A percentile compares a stretch with the other conserved stretches of the same genome.
These are phyloP conservation scores for Pseudogymnoascus sp. DNA, from an alignment of 2,329 filamentous ascomycete genomes.

Conservation along the genomic window DNA sequence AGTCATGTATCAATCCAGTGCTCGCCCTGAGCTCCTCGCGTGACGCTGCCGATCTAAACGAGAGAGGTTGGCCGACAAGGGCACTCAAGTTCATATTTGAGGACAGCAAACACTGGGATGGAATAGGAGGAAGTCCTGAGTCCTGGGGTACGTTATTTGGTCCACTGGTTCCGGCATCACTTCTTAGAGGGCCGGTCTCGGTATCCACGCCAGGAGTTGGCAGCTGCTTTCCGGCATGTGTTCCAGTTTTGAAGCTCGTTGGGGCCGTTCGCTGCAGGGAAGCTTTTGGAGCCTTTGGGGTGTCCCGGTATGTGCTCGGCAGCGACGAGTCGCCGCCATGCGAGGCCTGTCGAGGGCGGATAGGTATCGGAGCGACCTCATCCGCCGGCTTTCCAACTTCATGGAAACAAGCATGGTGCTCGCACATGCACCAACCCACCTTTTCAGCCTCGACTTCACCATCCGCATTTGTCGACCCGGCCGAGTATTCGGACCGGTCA, in stretches of 20 bases:
- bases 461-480: background rate
- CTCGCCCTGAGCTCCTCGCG: background rate
- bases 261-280: background rate
- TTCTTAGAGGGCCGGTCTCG: background rate
- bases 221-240: background rate
- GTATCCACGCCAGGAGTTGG: background rate
- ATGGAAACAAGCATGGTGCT: conserved; percentile 52
- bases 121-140: conserved; percentile 28
- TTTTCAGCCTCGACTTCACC: conserved; percentile 7
- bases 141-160: conserved; percentile 20
- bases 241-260: background rate
- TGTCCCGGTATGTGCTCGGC: background rate
- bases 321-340: background rate
- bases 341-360: background rate
- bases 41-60: conserved; percentile 9
- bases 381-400: conserved; percentile 17
- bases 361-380: background rate
- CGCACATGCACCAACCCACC: conserved; percentile 39
- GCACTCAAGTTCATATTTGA: conserved; percentile 27
- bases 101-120: conserved; percentile 30
- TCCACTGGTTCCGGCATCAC: conserved; percentile 16
- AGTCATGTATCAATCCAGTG: conserved; percentile 7
- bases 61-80: conserved; percentile 21
- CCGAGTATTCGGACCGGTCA: conserved; percentile 29
- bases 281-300: background rate